These are phyloP conservation scores for Gonium pectorale DNA, from an alignment of 139 green algal species.

Conservation along the genomic window DNA sequence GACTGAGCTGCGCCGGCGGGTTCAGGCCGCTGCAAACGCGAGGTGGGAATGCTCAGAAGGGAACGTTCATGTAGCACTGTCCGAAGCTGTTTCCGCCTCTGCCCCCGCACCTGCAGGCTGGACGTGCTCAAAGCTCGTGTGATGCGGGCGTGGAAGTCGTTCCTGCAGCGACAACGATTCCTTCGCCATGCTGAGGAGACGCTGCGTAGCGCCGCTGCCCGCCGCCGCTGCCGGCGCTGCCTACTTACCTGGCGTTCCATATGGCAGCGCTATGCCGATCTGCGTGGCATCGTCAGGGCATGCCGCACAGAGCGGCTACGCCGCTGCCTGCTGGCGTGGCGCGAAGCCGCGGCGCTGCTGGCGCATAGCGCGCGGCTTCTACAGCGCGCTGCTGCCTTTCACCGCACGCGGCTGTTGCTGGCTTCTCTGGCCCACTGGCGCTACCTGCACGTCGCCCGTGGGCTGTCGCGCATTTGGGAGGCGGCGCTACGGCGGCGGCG, in stretches of 20 bases:
- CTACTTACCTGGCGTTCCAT: not conserved
- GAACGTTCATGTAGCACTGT: too few relatives aligned
- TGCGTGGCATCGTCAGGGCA: not conserved
- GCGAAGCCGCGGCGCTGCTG: not conserved
- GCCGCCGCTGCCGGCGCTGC: not conserved
- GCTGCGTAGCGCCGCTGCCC: not conserved
- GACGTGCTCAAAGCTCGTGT: not conserved
- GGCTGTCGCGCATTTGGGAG: constrained; percentile 12
- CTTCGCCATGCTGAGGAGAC: not conserved
- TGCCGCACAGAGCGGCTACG: not conserved
- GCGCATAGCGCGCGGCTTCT: not conserved
- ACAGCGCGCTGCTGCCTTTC: not conserved
- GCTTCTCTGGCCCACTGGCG: constrained; percentile 40
- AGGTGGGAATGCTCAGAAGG: too few relatives aligned
- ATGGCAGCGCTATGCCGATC: not conserved
- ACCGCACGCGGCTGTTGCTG: constrained; percentile 5
- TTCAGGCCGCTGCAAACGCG: not conserved
- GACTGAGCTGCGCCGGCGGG: not conserved
- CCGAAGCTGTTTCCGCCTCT: too few relatives aligned
- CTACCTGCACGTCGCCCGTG: constrained; percentile 4
- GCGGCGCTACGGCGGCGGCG: constrained; percentile 16
- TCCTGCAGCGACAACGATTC: not conserved
- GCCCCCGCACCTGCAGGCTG: not conserved
- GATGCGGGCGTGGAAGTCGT: not conserved
- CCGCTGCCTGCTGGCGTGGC: not conserved